Evolutionary conservation across 495 filamentous ascomycete genomes (phyloP).

Genomic region (Lentithecium fluviatile): DNA sequence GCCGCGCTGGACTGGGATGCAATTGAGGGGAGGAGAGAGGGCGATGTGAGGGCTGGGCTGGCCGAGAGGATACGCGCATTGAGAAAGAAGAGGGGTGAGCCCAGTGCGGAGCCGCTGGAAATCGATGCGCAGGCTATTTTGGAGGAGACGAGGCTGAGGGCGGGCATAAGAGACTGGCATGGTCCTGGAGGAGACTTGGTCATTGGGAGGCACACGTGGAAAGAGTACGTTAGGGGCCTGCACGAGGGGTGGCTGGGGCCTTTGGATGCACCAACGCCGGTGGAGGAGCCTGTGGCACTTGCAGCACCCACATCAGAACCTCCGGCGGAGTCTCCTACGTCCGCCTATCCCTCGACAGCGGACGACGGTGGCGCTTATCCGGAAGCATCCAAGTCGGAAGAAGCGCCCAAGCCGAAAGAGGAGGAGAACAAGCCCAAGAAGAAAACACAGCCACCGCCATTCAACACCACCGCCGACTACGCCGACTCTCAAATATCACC

Average conservation of each 20-base stretch:
- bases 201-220: constrained; percentile 92
- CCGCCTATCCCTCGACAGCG: background rate
- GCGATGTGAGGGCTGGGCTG: constrained; percentile 76
- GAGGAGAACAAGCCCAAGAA: constrained; percentile 49
- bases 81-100: constrained; percentile 57
- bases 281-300: constrained; percentile 17
- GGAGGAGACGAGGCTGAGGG: constrained; percentile 39
- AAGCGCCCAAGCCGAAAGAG: constrained; percentile 47
- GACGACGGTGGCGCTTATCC: constrained; percentile 46
- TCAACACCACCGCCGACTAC: constrained; percentile 72
- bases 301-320: background rate
- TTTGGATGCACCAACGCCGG: constrained; percentile 53
- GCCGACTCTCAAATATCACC: constrained; percentile 57
- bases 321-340: too few species aligned
- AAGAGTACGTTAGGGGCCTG: constrained; percentile 89
- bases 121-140: constrained; percentile 41
- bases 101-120: constrained; percentile 51
- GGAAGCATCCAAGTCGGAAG: constrained; percentile 41
- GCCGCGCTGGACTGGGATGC: constrained; percentile 93
- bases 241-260: constrained; percentile 98
- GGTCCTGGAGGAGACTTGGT: constrained; percentile 80
- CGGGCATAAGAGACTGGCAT: constrained; percentile 65
- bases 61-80: constrained; percentile 76
- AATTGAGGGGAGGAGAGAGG: constrained; percentile 83
- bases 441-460: constrained; percentile 57